Conservation (phyloP, 116 monocot genomes). For the Trichopus zeylanicus region DNA sequence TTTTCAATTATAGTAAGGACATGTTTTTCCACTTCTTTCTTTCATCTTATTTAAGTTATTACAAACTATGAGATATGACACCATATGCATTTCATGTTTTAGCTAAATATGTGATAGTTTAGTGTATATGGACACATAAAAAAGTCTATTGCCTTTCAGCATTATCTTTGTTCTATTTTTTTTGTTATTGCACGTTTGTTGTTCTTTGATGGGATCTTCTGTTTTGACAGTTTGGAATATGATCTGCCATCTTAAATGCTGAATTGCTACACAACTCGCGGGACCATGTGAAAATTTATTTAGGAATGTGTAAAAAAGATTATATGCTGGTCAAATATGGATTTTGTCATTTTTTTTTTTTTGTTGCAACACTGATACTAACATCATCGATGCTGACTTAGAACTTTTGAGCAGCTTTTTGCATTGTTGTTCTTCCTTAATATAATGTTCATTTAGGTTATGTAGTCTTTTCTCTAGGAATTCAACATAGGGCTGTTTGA, state of each 20-base stretch:
- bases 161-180: not conserved
- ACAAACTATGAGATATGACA: not conserved
- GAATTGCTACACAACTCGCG: slow-evolving; percentile 96
- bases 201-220: not conserved
- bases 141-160: not conserved
- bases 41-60: not conserved
- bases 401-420: too few relatives aligned
- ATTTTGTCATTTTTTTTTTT: too few relatives aligned
- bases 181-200: not conserved
- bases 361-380: too few relatives aligned
- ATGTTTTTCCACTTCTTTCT: not conserved
- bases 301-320: too few relatives aligned
- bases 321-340: too few relatives aligned
- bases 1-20: too few relatives aligned
- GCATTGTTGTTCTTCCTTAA: slow-evolving; percentile 47
- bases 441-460: slow-evolving; percentile 19
- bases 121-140: not conserved
- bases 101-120: not conserved
- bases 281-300: too few relatives aligned
- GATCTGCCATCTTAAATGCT: slow-evolving; percentile 87
- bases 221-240: slow-evolving; percentile 68
- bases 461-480: slow-evolving; percentile 28
- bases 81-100: not conserved
- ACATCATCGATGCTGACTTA: too few relatives aligned
- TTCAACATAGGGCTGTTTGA: slow-evolving; percentile 94